These are phyloP conservation scores for Clonostachys sp. DNA, from an alignment of 2,329 filamentous ascomycete species.

Conservation along the genomic window DNA sequence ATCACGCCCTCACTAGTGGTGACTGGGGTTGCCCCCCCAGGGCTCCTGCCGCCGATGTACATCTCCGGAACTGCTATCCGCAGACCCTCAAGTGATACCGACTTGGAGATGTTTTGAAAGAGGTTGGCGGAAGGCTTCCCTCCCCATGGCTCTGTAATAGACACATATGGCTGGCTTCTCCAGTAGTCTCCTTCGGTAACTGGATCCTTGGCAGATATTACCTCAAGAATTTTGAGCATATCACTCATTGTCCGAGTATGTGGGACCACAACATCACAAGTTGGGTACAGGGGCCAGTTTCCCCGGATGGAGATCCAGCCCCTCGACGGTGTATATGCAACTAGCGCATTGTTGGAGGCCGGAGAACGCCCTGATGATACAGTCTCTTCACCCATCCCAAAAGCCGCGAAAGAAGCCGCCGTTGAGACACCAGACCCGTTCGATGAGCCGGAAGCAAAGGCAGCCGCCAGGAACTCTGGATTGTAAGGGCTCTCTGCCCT, in stretches of 20 bases:
- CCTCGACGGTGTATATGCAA: conserved; percentile 51
- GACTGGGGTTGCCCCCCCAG: conserved; percentile 7
- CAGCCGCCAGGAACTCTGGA: conserved; percentile 43
- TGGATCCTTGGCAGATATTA: conserved; percentile 36
- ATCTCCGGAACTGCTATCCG: conserved; percentile 44
- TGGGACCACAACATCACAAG: conserved; percentile 49
- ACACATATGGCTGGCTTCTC: conserved; percentile 40
- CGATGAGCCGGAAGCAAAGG: conserved; percentile 52
- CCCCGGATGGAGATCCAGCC: conserved; percentile 46
- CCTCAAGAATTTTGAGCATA: conserved; percentile 41
- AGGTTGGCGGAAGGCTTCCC: conserved; percentile 15
- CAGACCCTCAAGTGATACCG: conserved; percentile 30
- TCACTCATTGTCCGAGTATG: conserved; percentile 45
- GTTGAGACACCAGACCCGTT: conserved; percentile 49
- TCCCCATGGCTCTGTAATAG: conserved; percentile 24
- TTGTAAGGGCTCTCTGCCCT: conserved; percentile 55
- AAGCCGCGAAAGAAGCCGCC: conserved; percentile 42
- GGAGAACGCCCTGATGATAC: conserved; percentile 52
- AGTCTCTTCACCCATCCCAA: conserved; percentile 50
- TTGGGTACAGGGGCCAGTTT: conserved; percentile 50
- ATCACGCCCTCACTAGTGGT: conserved; percentile 10
- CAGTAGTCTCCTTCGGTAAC: conserved; percentile 45
- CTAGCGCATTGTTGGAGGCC: conserved; percentile 49
- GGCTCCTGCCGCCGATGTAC: conserved; percentile 36
- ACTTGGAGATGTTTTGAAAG: conserved; percentile 19